A percentile compares a stretch with the other conserved stretches of the same genome.
These are phyloP conservation scores for Fusarium multiceps DNA, from an alignment of 2,329 filamentous ascomycete species.

Conservation along the genomic window DNA sequence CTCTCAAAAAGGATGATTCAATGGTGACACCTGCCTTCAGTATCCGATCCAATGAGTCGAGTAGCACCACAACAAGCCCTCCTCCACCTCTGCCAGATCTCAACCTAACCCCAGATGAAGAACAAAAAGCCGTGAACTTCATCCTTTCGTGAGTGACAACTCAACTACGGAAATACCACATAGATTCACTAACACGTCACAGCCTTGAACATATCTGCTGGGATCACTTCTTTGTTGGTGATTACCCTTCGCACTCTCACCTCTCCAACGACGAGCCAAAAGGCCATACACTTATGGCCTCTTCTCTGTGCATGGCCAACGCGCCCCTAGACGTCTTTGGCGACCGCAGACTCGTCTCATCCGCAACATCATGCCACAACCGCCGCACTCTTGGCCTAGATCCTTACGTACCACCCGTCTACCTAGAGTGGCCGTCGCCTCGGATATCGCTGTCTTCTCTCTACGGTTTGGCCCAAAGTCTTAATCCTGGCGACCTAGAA, in stretches of 20 bases:
- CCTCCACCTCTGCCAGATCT: constrained; percentile 33
- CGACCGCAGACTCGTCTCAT: constrained; percentile 41
- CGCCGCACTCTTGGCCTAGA: constrained; percentile 29
- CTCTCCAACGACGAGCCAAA: constrained; percentile 48
- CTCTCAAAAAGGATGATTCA: constrained; percentile 55
- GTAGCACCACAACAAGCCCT: constrained; percentile 35
- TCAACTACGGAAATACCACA: not conserved
- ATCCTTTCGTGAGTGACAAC: constrained; percentile 60
- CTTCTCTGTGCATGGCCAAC: constrained; percentile 55
- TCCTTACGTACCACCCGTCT: constrained; percentile 37
- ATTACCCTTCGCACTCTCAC: constrained; percentile 52
- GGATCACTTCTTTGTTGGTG: constrained; percentile 59
- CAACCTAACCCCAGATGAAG: constrained; percentile 54
- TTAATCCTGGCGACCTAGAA: constrained; percentile 57
- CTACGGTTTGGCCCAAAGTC: constrained; percentile 57
- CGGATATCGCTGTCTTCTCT: constrained; percentile 58
- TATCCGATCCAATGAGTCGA: constrained; percentile 50
- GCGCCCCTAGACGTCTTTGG: constrained; percentile 53
- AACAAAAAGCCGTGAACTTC: constrained; percentile 63
- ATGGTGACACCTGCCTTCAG: constrained; percentile 58
- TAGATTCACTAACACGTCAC: constrained; percentile 9
- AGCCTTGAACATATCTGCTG: constrained; percentile 66
- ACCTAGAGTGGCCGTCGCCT: constrained; percentile 53
- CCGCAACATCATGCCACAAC: constrained; percentile 30
- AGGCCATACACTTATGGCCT: constrained; percentile 60